Evolutionary conservation across 2,329 filamentous ascomycete genomes (phyloP).

Genomic region (Hypoxylon sp.): DNA sequence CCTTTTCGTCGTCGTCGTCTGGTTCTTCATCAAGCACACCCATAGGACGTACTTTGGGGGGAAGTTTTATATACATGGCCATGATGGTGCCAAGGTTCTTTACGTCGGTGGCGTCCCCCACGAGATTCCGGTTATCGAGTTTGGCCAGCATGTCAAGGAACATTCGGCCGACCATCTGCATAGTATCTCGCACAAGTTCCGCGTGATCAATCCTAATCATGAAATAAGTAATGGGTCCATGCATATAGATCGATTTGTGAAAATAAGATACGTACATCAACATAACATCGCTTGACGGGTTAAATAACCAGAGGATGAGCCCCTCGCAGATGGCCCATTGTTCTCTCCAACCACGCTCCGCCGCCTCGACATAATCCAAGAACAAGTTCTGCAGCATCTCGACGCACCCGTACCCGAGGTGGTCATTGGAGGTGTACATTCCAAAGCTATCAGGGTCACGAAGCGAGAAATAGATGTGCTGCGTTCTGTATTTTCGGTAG

Average conservation of each 20-base stretch:
- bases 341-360: conserved; percentile 47
- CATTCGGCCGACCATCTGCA: conserved; percentile 44
- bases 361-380: conserved; percentile 50
- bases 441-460: conserved; percentile 51
- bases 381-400: conserved; percentile 55
- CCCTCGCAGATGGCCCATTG: conserved; percentile 54
- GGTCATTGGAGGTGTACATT: conserved; percentile 56
- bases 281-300: conserved; percentile 25
- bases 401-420: conserved; percentile 50
- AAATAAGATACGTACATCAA: conserved; percentile 26
- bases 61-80: conserved; percentile 47
- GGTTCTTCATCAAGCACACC: conserved; percentile 36
- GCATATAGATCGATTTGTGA: too few relatives aligned
- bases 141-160: conserved; percentile 52
- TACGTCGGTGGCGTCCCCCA: conserved; percentile 48
- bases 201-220: conserved; percentile 43
- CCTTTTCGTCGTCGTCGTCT: conserved; percentile 35
- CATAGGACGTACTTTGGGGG: conserved; percentile 14
- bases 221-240: too few relatives aligned
- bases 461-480: conserved; percentile 34
- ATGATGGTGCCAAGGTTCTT: conserved; percentile 51
- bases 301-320: conserved; percentile 44
- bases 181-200: conserved; percentile 31
- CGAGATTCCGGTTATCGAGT: conserved; percentile 46
- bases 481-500: conserved; percentile 39